phyloP scores from a whole-genome alignment of 495 filamentous ascomycete species.

The Penicillium goetzii region DNA sequence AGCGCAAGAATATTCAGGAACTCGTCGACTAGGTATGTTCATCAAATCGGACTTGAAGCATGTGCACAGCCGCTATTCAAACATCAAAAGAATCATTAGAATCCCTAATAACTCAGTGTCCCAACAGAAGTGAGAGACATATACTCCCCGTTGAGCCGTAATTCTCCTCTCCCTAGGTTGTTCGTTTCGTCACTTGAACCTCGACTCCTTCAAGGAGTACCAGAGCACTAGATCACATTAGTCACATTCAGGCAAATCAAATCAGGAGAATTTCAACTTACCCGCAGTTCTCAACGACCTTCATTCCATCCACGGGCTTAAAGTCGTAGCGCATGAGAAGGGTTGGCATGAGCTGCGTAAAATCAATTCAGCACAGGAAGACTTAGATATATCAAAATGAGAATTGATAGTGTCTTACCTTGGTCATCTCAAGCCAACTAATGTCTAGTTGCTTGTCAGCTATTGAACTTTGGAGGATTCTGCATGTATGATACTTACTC shows the following conservation, averaged over 20 bases:
- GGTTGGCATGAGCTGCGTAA: not conserved
- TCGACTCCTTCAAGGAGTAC: slow-evolving; percentile 1
- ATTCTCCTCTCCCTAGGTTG: not conserved
- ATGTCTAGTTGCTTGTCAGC: not conserved
- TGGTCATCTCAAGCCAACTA: slow-evolving; percentile 5
- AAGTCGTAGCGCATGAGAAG: slow-evolving; percentile 1
- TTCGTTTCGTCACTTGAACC: slow-evolving; percentile 1
- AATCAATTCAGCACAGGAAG: not conserved
- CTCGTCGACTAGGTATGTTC: not conserved
- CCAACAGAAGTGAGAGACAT: no score
- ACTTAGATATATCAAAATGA: not conserved
- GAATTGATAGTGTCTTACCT: not conserved
- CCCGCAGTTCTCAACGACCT: slow-evolving; percentile 3
- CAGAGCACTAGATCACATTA: not conserved
- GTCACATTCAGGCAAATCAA: not conserved
- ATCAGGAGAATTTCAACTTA: not conserved
- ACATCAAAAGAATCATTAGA: not conserved
- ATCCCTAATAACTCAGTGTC: no score
- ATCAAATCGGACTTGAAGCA: not conserved
- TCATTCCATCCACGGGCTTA: not conserved
- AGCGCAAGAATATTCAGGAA: not conserved
- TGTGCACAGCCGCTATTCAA: not conserved
- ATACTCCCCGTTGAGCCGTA: not conserved
- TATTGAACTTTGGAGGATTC: not conserved
- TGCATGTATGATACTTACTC: not conserved